A percentile compares a stretch with the other conserved stretches of the same genome.
Conservation (phyloP, 768 basidiomycete genomes). For the Auriscalpium vulgare region DNA sequence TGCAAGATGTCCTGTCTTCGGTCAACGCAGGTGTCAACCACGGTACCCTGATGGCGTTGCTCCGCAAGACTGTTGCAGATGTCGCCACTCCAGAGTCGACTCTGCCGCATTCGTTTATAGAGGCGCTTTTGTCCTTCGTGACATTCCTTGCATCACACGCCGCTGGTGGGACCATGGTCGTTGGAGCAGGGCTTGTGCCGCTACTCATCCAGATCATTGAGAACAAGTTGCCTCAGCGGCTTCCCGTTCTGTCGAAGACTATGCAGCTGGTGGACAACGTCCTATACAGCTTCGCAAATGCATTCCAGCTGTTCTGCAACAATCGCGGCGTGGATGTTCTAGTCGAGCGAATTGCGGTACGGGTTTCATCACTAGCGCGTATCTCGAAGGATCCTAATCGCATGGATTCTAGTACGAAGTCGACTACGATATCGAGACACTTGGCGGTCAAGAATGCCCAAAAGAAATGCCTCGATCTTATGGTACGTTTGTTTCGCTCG, state of each 20-base stretch:
- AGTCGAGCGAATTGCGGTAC: constrained; percentile 81
- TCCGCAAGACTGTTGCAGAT: constrained; percentile 74
- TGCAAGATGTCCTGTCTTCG: constrained; percentile 81
- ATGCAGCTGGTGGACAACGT: constrained; percentile 91
- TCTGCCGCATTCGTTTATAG: constrained; percentile 68
- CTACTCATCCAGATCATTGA: constrained; percentile 85
- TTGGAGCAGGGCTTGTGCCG: constrained; percentile 87
- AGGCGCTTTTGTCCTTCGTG: constrained; percentile 80
- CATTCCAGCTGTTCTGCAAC: constrained; percentile 80
- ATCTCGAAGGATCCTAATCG: constrained; percentile 6
- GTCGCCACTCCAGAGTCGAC: constrained; percentile 58
- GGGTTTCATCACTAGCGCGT: constrained; percentile 16
- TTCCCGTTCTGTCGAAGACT: constrained; percentile 78
- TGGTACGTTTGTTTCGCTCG: constrained; percentile 28
- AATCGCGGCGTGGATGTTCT: constrained; percentile 79
- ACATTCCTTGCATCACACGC: constrained; percentile 82
- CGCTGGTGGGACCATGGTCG: constrained; percentile 86
- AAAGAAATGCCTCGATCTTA: constrained; percentile 39
- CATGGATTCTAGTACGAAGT: constrained; percentile 23
- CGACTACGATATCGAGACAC: constrained; percentile 16
- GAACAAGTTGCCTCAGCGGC: constrained; percentile 58
- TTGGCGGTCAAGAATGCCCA: constrained; percentile 51
- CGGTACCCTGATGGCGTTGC: constrained; percentile 83
- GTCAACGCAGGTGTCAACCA: constrained; percentile 96
- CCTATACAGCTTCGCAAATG: constrained; percentile 81